Conservation (phyloP, 2,329 filamentous ascomycete genomes). For the Ophiocordyceps camponoti-saundersi region DNA sequence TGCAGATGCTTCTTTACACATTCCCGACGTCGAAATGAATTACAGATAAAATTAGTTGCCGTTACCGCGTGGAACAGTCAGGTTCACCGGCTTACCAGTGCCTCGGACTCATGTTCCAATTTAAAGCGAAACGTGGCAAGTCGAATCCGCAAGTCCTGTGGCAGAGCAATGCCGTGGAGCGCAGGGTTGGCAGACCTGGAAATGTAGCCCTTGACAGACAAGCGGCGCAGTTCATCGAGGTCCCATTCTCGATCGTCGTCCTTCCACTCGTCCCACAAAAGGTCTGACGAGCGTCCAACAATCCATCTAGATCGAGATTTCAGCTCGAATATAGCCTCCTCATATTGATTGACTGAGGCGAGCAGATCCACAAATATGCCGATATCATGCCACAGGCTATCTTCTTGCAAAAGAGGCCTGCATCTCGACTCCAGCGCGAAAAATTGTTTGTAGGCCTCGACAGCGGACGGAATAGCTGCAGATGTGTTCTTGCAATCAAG, state of each 20-base stretch:
- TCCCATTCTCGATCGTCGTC: constrained; percentile 88
- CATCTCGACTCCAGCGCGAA: constrained; percentile 23
- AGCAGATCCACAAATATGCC: constrained; percentile 76
- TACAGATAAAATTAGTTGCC: neutral
- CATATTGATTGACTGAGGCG: constrained; percentile 42
- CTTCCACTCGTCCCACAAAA: constrained; percentile 56
- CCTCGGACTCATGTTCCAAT: constrained; percentile 52
- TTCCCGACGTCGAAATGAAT: neutral
- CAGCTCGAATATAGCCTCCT: constrained; percentile 49
- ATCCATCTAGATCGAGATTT: constrained; percentile 69
- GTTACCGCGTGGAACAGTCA: constrained; percentile 11
- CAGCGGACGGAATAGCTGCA: constrained; percentile 19
- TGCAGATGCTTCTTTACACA: constrained; percentile 41
- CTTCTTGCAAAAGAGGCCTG: constrained; percentile 14
- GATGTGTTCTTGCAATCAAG: constrained; percentile 32
- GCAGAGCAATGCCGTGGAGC: constrained; percentile 57
- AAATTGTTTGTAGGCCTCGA: constrained; percentile 29
- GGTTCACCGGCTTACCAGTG: constrained; percentile 33
- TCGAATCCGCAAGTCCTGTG: constrained; percentile 68
- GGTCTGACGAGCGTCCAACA: constrained; percentile 55
- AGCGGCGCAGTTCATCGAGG: constrained; percentile 49
- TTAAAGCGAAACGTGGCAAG: constrained; percentile 70
- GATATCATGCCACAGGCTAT: constrained; percentile 60
- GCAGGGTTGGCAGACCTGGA: constrained; percentile 32
- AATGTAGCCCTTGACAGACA: constrained; percentile 42